phyloP scores from a whole-genome alignment of 2,329 filamentous ascomycete genomes.

The Nannizzia gypsea region DNA sequence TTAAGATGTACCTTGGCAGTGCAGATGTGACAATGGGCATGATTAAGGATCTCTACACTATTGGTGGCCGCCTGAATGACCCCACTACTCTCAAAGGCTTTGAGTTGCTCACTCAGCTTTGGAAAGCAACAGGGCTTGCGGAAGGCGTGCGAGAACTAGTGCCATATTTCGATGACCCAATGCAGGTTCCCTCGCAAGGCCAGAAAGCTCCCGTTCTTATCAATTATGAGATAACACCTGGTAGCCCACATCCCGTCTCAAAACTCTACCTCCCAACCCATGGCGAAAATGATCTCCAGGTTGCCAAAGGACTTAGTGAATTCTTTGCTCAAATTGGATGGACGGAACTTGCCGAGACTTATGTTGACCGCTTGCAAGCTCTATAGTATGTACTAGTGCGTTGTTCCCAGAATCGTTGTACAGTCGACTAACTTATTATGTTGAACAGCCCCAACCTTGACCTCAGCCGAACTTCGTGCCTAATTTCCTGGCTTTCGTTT shows the following conservation, averaged over 20 bases:
- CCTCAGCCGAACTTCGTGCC: neutral
- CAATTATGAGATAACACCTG: constrained; percentile 8
- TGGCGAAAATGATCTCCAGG: constrained; percentile 8
- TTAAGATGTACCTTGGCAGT: constrained; percentile 17
- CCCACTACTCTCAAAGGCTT: constrained; percentile 10
- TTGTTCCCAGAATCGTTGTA: neutral
- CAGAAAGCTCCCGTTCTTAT: constrained; percentile 6
- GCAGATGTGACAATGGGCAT: constrained; percentile 12
- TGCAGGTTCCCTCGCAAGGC: neutral
- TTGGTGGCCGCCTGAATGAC: constrained; percentile 12
- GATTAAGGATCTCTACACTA: constrained; percentile 15
- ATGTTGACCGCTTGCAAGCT: neutral
- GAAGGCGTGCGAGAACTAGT: constrained; percentile 7
- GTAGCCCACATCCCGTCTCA: neutral
- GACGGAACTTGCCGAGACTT: constrained; percentile 4
- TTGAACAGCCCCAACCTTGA: constrained; percentile 4
- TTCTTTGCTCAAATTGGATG: constrained; percentile 7
- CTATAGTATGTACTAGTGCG: neutral
- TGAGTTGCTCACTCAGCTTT: constrained; percentile 14
- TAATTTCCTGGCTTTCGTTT: constrained; percentile 9
- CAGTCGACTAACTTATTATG: neutral
- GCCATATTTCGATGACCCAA: constrained; percentile 4
- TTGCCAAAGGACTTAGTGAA: neutral
- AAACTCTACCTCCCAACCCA: constrained; percentile 10
- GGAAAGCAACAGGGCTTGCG: neutral